Evolutionary conservation across 805 yeast genomes (phyloP), one percentile per base, ranked within the genome.

Genomic region (Wickerhamiella sergipiensis): DNA sequence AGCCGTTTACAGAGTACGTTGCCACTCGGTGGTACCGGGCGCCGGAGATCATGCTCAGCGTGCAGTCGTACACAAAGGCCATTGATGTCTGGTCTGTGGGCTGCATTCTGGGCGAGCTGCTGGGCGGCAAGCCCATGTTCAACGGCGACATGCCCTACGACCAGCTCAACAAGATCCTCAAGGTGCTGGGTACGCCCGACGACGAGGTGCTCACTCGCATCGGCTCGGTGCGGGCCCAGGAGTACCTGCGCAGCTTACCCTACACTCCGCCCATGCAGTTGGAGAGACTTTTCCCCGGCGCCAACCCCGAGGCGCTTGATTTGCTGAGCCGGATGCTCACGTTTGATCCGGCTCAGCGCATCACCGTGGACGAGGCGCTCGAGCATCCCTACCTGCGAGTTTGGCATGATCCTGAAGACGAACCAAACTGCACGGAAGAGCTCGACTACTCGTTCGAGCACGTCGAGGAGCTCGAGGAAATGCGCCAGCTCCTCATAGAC

Each of bases 21-120:
- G 97, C 97, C 9, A 90, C 97, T 3, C 73, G 97, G 57, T 90
- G 97, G 97, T 90, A 90, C 67, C 74, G 97, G 51, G 97, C 97
- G 0, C 97, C 97, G 0, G 97, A 90, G 61, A 88, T 90, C 64
- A 90, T 90, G 97, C 74, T 90, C 47, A 87, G 95, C 13, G 87
- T 89, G 60, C 90, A 88, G 56, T 86, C 84, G 61, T 90, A 90
- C 69, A 85, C 96, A 23, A 85, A 90, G 39, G 96, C 96, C 36
- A 90, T 90, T 61, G 97, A 90, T 67, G 80, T 90, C 31, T 90
- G 97, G 97, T 83, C 95, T 1, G 95, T 88, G 21, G 97, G 97
- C 4, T 90, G 97, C 67, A 90, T 90, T 39, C 71, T 90, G 51
- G 97, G 95, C 0, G 97, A 90, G 64, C 77, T 90, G 78, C 70